A percentile compares a stretch with the other conserved stretches of the same genome.
phyloP scores from a whole-genome alignment of 345 rosid species.

The Trapa incisa region DNA sequence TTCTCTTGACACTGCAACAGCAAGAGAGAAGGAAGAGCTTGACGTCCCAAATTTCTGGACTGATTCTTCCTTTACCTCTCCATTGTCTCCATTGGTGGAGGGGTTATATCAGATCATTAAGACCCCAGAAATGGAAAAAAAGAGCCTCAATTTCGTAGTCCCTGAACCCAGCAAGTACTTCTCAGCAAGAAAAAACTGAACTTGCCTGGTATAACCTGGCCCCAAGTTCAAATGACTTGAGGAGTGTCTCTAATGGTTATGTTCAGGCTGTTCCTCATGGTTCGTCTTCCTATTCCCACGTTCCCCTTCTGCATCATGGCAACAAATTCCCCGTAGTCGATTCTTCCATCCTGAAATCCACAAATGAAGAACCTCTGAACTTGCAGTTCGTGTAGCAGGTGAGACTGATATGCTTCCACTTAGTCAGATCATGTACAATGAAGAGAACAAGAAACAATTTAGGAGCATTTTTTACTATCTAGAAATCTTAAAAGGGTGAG shows the following conservation, averaged over 20 bases:
- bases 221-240: constrained; percentile 15
- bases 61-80: not conserved
- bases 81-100: not conserved
- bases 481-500: too few relatives aligned
- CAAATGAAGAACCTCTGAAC: not conserved
- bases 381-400: not conserved
- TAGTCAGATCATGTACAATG: not conserved
- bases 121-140: not conserved
- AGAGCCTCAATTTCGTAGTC: not conserved
- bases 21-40: not conserved
- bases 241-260: constrained; percentile 87
- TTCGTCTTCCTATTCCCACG: constrained; percentile 90
- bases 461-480: too few relatives aligned
- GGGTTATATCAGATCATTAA: not conserved
- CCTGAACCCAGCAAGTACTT: not conserved
- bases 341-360: constrained; percentile 71
- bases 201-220: not conserved
- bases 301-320: constrained; percentile 99
- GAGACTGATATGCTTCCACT: not conserved
- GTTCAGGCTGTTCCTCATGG: constrained; percentile 87
- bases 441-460: too few relatives aligned
- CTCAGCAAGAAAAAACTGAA: not conserved
- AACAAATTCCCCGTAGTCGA: constrained; percentile 91
- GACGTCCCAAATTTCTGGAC: not conserved
- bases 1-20: not conserved